A percentile compares a stretch with the other conserved stretches of the same genome.
Evolutionary conservation across 176 grass and related monocot genomes (phyloP).

Genomic region (Microstegium vimineum): DNA sequence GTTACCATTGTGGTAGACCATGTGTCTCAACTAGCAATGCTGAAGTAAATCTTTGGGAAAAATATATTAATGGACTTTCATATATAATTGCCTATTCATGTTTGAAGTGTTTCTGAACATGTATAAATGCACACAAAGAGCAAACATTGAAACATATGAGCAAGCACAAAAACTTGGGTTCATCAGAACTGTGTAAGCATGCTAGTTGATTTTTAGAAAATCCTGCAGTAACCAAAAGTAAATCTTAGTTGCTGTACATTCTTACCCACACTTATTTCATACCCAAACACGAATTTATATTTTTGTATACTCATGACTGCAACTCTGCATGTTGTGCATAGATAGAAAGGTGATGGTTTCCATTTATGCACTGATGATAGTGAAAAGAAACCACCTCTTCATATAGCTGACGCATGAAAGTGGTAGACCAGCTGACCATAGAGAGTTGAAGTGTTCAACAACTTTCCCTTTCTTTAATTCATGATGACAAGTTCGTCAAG

Average conservation of each 20-base stretch:
- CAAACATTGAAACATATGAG: background rate
- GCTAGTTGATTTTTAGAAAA: constrained; percentile 44
- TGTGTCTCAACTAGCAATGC: background rate
- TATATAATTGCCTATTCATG: background rate
- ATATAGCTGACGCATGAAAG: constrained; percentile 11
- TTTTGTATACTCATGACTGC: background rate
- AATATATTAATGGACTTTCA: background rate
- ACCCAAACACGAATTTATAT: background rate
- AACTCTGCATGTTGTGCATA: background rate
- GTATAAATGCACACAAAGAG: background rate
- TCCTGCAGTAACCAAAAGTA: constrained; percentile 7
- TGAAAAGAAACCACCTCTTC: constrained; percentile 38
- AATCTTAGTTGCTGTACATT: constrained; percentile 12
- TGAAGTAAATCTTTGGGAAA: background rate
- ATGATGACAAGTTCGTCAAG: background rate
- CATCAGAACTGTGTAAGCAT: constrained; percentile 51
- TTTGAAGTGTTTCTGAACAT: constrained; percentile 14
- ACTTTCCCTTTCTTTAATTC: background rate
- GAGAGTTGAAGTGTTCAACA: constrained; percentile 9
- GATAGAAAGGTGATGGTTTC: constrained; percentile 21
- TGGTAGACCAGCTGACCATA: background rate
- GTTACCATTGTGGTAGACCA: background rate
- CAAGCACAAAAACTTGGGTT: constrained; percentile 6
- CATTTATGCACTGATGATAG: constrained; percentile 40
- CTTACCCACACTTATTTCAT: background rate